Base-by-base conservation (phyloP, 2,329 filamentous ascomycete species). In the Sordariomycetes sp. region DNA sequence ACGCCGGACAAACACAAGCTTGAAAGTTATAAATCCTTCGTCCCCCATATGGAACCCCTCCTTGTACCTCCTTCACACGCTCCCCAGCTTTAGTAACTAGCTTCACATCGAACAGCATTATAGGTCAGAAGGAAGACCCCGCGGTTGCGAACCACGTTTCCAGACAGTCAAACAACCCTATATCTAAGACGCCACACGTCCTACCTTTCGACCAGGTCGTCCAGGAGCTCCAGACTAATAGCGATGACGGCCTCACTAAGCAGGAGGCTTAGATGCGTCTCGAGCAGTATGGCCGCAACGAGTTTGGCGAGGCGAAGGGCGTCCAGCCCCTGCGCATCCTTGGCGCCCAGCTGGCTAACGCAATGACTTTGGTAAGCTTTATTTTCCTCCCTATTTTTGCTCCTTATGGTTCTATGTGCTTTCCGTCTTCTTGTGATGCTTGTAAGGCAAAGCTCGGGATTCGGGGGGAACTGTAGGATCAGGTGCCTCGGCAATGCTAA, bases 331-430 rank as follows among this genome's bases (percentile, higher is more conserved):
- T 79, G 58, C 85, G 86, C 65, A 88, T 88, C 61, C 70, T 88
- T 22, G 72, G 87, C 54, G 76, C 79, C 35, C 85, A 88, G 66
- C 74, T 88, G 57, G 83, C 83, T 60, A 88, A 88, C 69, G 85
- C 85, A 14, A 81, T 88, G 80, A 87, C 82, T 62, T 68, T 88
- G 69, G 85, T 79, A 8, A 32, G 28, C n/a, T n/a, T n/a, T n/a
- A n/a, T n/a, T n/a, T n/a, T n/a, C n/a, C n/a, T n/a, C n/a, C n/a
- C n/a, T n/a, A n/a, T n/a, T n/a, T n/a, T n/a, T n/a, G n/a, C n/a
- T n/a, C n/a, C n/a, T n/a, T n/a, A n/a, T n/a, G n/a, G n/a, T n/a
- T n/a, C n/a, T n/a, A n/a, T n/a, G n/a, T n/a, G n/a, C n/a, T n/a
- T n/a, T n/a, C n/a, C n/a, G n/a, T n/a, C n/a, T n/a, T n/a, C n/a